Evolutionary conservation across 352 stramenopile genomes (phyloP).

Genomic region (Pelagophyceae sp.): DNA sequence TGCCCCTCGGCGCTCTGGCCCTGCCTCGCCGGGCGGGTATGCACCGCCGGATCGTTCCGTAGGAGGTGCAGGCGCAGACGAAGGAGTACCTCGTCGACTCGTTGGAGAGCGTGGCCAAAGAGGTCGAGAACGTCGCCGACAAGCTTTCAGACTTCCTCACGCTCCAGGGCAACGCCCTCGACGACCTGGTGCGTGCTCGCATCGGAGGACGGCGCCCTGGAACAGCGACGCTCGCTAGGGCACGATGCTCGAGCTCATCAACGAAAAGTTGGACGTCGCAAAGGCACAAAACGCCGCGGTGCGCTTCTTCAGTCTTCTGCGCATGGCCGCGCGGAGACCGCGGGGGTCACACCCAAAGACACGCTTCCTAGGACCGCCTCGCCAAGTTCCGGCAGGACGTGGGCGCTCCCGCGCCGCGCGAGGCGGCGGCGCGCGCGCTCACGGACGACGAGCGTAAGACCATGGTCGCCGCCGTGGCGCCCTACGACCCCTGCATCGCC

Average conservation of each 20-base stretch:
- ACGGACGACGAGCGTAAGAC: too few species aligned
- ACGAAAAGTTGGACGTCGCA: slow-evolving; percentile 17
- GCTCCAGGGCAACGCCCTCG: slow-evolving; percentile 76
- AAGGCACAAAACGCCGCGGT: slow-evolving; percentile 21
- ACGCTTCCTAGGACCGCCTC: too few species aligned
- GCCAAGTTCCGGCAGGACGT: too few species aligned
- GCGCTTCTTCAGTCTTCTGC: too few species aligned
- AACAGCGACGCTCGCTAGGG: slow-evolving; percentile 11
- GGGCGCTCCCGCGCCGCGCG: too few species aligned
- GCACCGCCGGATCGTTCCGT: too few species aligned
- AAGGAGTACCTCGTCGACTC: slow-evolving; percentile 64
- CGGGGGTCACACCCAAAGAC: too few species aligned
- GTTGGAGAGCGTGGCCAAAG: slow-evolving; percentile 51
- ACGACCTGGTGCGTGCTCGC: slow-evolving; percentile 34
- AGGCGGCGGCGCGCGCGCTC: too few species aligned
- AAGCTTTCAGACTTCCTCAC: slow-evolving; percentile 70
- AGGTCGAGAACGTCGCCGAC: slow-evolving; percentile 61
- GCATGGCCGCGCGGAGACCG: too few species aligned
- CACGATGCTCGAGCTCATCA: too few species aligned
- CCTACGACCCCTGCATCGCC: not conserved
- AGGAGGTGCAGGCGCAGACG: slow-evolving; percentile 59
- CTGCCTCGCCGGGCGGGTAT: not conserved
- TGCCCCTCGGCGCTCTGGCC: not conserved
- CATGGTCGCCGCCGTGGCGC: too few species aligned
- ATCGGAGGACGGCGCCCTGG: not conserved